phyloP scores from a whole-genome alignment of 805 yeast genomes.

The Candida maris region DNA sequence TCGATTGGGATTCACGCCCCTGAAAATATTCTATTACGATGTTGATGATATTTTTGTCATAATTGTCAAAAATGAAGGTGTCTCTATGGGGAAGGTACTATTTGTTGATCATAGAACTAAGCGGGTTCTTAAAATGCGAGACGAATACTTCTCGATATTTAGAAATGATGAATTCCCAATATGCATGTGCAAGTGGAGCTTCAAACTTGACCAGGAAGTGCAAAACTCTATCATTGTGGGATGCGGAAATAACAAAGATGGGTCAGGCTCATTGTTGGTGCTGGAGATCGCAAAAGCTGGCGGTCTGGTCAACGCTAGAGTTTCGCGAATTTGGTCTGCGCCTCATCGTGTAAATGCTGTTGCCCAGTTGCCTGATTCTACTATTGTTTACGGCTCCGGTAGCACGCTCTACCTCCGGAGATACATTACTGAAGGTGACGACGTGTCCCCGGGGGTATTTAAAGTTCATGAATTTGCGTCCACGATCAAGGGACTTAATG shows the following conservation, averaged over 20 bases:
- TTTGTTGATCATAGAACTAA: slow-evolving; percentile 25
- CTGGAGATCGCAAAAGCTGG: slow-evolving; percentile 23
- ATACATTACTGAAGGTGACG: slow-evolving; percentile 22
- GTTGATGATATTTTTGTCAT: slow-evolving; percentile 22
- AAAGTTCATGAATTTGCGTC: slow-evolving; percentile 12
- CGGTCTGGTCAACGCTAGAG: slow-evolving; percentile 11
- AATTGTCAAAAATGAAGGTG: slow-evolving; percentile 9
- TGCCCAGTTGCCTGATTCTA: slow-evolving; percentile 21
- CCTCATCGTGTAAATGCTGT: slow-evolving; percentile 22
- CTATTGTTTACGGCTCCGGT: slow-evolving; percentile 23
- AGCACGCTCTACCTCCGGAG: slow-evolving; percentile 10
- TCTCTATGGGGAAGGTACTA: slow-evolving; percentile 12
- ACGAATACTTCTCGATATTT: slow-evolving; percentile 7
- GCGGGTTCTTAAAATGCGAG: slow-evolving; percentile 4
- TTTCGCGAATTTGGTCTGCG: slow-evolving; percentile 19
- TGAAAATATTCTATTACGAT: slow-evolving; percentile 24
- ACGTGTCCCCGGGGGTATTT: slow-evolving; percentile 15
- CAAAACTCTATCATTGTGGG: slow-evolving; percentile 34
- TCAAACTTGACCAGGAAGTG: slow-evolving; percentile 8
- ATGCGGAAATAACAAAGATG: slow-evolving; percentile 18
- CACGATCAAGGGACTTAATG: slow-evolving; percentile 22
- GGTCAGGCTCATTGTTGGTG: slow-evolving; percentile 26
- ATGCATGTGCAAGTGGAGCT: slow-evolving; percentile 32
- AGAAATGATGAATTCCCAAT: slow-evolving; percentile 26
- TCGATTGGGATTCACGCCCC: slow-evolving; percentile 24